Percentiles rank a stretch among this genome's conserved stretches.
Evolutionary conservation across 2,329 filamentous ascomycete species (phyloP).

Genomic region (Nemania bipapillata): DNA sequence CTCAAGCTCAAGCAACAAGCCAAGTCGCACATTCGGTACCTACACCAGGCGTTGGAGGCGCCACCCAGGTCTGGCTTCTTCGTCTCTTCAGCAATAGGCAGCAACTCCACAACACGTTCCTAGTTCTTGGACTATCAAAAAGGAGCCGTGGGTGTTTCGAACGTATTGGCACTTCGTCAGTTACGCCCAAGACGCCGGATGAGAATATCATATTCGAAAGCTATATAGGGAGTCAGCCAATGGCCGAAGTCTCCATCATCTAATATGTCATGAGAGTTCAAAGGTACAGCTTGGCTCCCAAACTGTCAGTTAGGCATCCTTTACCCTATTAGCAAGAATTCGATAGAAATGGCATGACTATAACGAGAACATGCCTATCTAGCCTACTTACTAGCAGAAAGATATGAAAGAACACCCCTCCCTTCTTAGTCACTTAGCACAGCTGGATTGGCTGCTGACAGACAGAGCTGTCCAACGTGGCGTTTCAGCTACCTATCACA

Average conservation of each 20-base stretch:
- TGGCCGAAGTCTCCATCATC: not conserved
- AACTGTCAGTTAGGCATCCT: not conserved
- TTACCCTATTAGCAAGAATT: no score
- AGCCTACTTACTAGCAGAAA: no score
- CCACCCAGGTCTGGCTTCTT: conserved; percentile 5
- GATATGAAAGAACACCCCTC: no score
- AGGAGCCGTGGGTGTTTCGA: not conserved
- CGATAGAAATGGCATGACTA: no score
- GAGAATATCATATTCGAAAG: not conserved
- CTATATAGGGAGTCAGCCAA: not conserved
- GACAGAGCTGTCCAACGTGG: not conserved
- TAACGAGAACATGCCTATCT: no score
- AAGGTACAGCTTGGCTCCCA: not conserved
- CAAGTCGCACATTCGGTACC: not conserved
- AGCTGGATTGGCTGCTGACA: not conserved
- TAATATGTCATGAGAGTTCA: not conserved
- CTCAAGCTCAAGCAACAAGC: not conserved
- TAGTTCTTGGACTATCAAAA: not conserved
- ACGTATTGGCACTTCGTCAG: conserved; percentile 1
- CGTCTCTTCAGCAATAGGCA: conserved; percentile 3
- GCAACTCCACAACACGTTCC: not conserved
- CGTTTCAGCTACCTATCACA: not conserved
- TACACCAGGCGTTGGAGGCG: not conserved
- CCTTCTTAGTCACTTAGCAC: not conserved
- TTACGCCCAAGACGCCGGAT: not conserved